Base-by-base conservation (phyloP, 306 rosid genomes). In the Cyamopsis tetragonoloba region DNA sequence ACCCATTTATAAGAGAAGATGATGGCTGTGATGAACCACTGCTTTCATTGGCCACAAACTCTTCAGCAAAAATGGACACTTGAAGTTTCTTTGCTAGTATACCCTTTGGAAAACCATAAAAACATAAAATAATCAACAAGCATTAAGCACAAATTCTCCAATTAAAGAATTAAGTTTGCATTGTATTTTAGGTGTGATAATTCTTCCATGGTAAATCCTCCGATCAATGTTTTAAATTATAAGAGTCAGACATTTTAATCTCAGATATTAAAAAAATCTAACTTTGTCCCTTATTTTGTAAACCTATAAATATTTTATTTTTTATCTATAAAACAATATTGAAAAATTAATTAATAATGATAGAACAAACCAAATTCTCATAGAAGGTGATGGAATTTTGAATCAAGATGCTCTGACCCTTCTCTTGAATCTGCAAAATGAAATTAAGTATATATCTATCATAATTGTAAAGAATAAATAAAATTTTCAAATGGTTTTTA, bases 21-120 rank as follows among this genome's bases (percentile, higher is more conserved):
- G 89, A 80, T 30, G 98, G 70, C 19, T 88, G 73, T 14, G 88
- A 76, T 43, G 39, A 43, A 44, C 81, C 89, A 23, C 35, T 44
- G 68, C 72, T 73, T 56, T 62, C 46, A 58, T 62, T 85, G 30
- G 88, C 89, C 41, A 84, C 90, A 17, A 77, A 71, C 79, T 85
- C 87, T 80, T 90, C 84, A 10, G 95, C 90, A 72, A 77, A 77
- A 67, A 85, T 66, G 48, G 75, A 82, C 62, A 88, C 79, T 62
- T 82, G 87, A 44, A 90, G 49, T 31, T 66, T 77, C 77, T 73
- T 90, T 53, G n/a, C n/a, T n/a, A 77, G 64, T 19, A 51, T 44
- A 66, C 62, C 50, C 96, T 84, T 62, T 23, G 41, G 60, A 74
- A n/a, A 65, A 56, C 75, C 74, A 78, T 71, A 42, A 56, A 49